Percentiles rank a stretch among this genome's conserved stretches.
These are phyloP conservation scores for Curvularia spicifera DNA, from an alignment of 2,329 filamentous ascomycete species.

Conservation along the genomic window DNA sequence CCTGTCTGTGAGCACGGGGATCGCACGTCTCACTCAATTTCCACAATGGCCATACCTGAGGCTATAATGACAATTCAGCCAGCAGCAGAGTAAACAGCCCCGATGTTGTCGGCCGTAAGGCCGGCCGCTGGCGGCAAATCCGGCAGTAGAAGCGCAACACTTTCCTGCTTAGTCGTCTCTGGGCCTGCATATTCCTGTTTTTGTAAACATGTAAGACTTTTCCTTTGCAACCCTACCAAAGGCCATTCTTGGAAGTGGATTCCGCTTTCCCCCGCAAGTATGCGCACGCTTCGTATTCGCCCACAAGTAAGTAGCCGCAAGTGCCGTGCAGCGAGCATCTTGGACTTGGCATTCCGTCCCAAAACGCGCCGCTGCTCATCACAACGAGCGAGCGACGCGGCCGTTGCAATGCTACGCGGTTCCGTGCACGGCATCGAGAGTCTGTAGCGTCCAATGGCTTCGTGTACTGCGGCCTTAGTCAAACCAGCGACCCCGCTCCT, in stretches of 20 bases:
- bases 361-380: not conserved
- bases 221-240: not conserved
- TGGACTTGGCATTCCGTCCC: not conserved
- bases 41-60: not conserved
- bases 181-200: constrained; percentile 18
- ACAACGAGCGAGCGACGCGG: not conserved
- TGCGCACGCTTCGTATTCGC: not conserved
- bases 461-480: constrained; percentile 5
- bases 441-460: not conserved
- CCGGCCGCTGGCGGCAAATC: constrained; percentile 15
- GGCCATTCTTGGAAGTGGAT: not conserved
- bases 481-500: constrained; percentile 5
- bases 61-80: constrained; percentile 4
- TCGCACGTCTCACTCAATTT: not conserved
- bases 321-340: not conserved
- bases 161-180: constrained; percentile 8
- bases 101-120: constrained; percentile 11
- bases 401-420: constrained; percentile 4
- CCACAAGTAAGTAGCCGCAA: not conserved
- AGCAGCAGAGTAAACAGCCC: constrained; percentile 6
- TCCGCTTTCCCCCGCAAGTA: not conserved
- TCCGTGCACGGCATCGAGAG: not conserved
- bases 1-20: not conserved
- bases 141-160: constrained; percentile 6
- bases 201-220: constrained; percentile 2